A percentile compares a stretch with the other conserved stretches of the same genome.
Evolutionary conservation across 305 asterid genomes (phyloP).

Genomic region (Fraxinus velutina): DNA sequence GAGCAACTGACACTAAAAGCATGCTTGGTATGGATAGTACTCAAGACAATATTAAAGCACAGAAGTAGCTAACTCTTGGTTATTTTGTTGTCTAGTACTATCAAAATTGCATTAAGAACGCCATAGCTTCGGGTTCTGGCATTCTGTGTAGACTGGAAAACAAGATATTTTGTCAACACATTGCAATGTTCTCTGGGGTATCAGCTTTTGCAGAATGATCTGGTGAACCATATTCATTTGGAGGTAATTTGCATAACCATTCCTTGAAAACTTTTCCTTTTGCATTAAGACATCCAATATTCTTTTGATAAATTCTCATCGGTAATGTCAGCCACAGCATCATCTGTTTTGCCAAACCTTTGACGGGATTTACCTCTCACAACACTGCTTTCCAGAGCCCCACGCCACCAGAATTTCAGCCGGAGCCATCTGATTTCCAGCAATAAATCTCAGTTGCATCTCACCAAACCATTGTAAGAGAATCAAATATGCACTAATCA

Average conservation of each 20-base stretch:
- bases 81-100: background rate
- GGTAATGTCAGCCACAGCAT: constrained; percentile 55
- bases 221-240: background rate
- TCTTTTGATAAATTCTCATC: constrained; percentile 70
- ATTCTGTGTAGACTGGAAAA: background rate
- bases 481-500: constrained; percentile 58
- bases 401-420: constrained; percentile 57
- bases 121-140: background rate
- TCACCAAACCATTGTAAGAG: constrained; percentile 72
- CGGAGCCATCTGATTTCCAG: constrained; percentile 35
- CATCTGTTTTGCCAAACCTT: constrained; percentile 56
- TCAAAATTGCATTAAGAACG: background rate
- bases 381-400: constrained; percentile 74
- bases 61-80: background rate
- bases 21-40: background rate
- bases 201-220: constrained; percentile 6
- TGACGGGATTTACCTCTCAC: constrained; percentile 74
- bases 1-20: background rate
- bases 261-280: constrained; percentile 63
- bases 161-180: background rate
- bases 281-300: constrained; percentile 63
- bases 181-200: background rate
- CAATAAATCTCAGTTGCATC: constrained; percentile 36
- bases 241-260: constrained; percentile 39
- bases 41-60: background rate